Conservation (phyloP, 108 stramenopile species). For the Phaeodactylum tricornutum region DNA sequence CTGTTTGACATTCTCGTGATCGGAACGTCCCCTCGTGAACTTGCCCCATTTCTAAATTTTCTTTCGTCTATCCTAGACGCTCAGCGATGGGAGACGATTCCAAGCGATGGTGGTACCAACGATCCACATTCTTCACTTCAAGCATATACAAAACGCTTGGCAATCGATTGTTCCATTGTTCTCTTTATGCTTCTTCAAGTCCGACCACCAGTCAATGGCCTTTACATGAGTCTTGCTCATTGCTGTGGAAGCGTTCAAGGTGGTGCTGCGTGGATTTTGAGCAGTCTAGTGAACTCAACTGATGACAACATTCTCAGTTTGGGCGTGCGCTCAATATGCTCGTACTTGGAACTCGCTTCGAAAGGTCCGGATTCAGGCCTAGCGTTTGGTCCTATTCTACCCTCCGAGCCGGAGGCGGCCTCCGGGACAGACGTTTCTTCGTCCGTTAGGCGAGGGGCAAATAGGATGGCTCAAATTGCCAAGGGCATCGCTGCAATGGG, state of each 20-base stretch:
- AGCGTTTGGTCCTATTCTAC: conserved; percentile 4
- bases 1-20: conserved; percentile 30
- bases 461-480: conserved; percentile 9
- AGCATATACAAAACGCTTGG: too few relatives aligned
- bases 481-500: conserved; percentile 35
- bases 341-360: conserved; percentile 28
- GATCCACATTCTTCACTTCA: background rate
- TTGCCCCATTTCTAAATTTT: conserved; percentile 37
- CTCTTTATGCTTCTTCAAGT: conserved; percentile 23
- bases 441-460: conserved; percentile 2
- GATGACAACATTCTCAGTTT: conserved; percentile 51
- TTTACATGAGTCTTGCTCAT: conserved; percentile 30
- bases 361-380: conserved; percentile 18
- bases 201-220: conserved; percentile 16
- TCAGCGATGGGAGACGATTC: background rate
- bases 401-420: conserved; percentile 4
- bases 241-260: conserved; percentile 40
- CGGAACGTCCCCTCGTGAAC: conserved; percentile 19
- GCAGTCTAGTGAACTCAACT: conserved; percentile 51
- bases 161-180: conserved; percentile 19
- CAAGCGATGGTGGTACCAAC: background rate
- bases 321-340: conserved; percentile 53
- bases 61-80: conserved; percentile 14
- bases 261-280: conserved; percentile 62
- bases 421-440: conserved; percentile 2